Evolutionary conservation across 2,329 filamentous ascomycete species (phyloP).

Genomic region (Taxawa tesnikishii): DNA sequence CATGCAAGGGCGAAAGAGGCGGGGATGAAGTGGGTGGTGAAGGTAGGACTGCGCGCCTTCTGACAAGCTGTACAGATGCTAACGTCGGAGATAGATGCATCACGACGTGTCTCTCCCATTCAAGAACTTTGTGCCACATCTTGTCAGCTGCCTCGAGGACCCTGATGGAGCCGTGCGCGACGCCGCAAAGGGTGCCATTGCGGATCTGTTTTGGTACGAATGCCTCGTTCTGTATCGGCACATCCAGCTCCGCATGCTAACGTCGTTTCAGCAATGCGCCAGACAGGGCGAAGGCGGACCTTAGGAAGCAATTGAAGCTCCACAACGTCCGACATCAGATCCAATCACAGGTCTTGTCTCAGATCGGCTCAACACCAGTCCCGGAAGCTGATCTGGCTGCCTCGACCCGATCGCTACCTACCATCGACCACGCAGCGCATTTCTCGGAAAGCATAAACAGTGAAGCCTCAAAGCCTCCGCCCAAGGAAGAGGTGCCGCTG

Average conservation of each 20-base stretch:
- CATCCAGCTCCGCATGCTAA: neutral
- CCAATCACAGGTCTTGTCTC: slow-evolving; percentile 65
- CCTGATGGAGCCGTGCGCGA: slow-evolving; percentile 81
- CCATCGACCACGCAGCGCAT: slow-evolving; percentile 29
- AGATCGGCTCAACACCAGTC: slow-evolving; percentile 33
- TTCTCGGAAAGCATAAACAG: slow-evolving; percentile 29
- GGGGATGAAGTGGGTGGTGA: slow-evolving; percentile 73
- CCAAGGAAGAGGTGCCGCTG: slow-evolving; percentile 54
- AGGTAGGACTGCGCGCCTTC: slow-evolving; percentile 35
- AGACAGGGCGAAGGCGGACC: slow-evolving; percentile 71
- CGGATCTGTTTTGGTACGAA: slow-evolving; percentile 68
- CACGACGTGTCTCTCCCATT: slow-evolving; percentile 69
- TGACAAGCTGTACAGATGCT: slow-evolving; percentile 5
- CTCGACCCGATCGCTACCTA: slow-evolving; percentile 29
- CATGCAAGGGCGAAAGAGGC: slow-evolving; percentile 76
- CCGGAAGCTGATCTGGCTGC: slow-evolving; percentile 20
- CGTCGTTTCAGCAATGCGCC: slow-evolving; percentile 52
- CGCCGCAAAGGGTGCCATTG: slow-evolving; percentile 67
- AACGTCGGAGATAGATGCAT: slow-evolving; percentile 52
- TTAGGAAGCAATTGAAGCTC: slow-evolving; percentile 74
- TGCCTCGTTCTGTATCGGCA: neutral
- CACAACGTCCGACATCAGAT: slow-evolving; percentile 82
- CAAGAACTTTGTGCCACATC: slow-evolving; percentile 64
- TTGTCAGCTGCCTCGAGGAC: slow-evolving; percentile 83
- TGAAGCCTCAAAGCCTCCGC: slow-evolving; percentile 43